Base-by-base conservation (phyloP, 176 grass and related monocot genomes). In the Alopecurus myosuroides region DNA sequence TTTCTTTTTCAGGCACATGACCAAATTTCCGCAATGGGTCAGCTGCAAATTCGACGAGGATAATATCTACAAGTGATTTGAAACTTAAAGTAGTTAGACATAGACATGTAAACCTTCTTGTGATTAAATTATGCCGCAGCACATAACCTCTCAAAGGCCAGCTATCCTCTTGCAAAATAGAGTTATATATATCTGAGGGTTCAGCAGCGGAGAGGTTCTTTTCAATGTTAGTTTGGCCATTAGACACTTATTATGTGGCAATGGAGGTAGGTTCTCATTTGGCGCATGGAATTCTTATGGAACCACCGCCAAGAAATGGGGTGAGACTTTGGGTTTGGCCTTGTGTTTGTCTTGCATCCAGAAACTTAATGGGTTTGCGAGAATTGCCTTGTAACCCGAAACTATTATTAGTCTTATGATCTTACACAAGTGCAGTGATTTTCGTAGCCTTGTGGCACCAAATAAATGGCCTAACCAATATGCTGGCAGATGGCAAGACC, bases 11-110 rank as follows among this genome's bases (percentile, higher is more conserved):
- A 98, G 95, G 87, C 17, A 50, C 89, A n/a, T 95, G 95, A 57
- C 85, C 83, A 42, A 76, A 51, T 49, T 95, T 89, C 67, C 74
- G 86, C 58, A 58, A 93, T 69, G 89, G 89, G 33, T 85, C 87
- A 90, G 77, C 87, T 85, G 49, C 91, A 88, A 67, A 86, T 92
- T 39, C 71, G 87, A 74, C 92, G 87, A 30, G 93, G 87, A 90
- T 83, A 11, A 86, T 39, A 14, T 88, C 52, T 95, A 90, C 80
- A 84, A 61, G 84, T 90, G 91, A 79, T 93, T 76, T 73, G 23
- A 46, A 72, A 71, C 69, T 28, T 28, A 11, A 9, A 44, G 37
- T 71, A 71, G 42, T 9, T 71, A 15, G 69, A 72, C 25, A 48
- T 48, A 13, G 39, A 56, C 41, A 36, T 73, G 41, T 26, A 29